phyloP scores from a whole-genome alignment of 768 basidiomycete species.

The Mycena sanguinolenta region DNA sequence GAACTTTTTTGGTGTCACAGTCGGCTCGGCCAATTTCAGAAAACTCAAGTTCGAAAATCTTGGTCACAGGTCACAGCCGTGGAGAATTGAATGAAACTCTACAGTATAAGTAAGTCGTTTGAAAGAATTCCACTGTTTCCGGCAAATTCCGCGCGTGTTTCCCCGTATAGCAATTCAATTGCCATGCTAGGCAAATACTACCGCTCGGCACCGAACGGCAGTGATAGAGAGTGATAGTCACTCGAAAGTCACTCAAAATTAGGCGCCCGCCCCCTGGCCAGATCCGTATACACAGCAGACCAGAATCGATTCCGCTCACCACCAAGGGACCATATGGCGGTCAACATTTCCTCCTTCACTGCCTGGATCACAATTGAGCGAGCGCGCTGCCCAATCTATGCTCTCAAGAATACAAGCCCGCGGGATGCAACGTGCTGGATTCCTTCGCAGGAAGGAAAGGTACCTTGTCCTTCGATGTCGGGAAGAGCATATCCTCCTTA shows the following conservation, averaged over 20 bases:
- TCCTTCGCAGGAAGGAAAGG: conserved; percentile 42
- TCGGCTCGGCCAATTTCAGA: too few relatives aligned
- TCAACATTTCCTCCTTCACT: conserved; percentile 29
- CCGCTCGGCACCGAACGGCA: too few relatives aligned
- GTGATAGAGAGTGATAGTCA: background rate
- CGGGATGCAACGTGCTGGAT: conserved; percentile 39
- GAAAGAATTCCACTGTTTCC: too few relatives aligned
- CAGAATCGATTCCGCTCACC: background rate
- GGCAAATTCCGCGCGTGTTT: too few relatives aligned
- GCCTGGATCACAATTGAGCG: conserved; percentile 42
- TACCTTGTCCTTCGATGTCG: background rate
- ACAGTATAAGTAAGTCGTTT: too few relatives aligned
- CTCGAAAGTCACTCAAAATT: background rate
- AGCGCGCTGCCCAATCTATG: conserved; percentile 29
- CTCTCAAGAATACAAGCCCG: conserved; percentile 8
- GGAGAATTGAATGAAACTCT: too few relatives aligned
- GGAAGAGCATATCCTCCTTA: background rate
- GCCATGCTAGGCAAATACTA: conserved; percentile 4
- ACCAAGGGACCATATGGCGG: conserved; percentile 14
- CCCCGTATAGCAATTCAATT: conserved; percentile 13
- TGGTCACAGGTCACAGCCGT: too few relatives aligned
- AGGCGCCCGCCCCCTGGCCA: background rate
- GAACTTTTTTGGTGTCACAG: too few relatives aligned
- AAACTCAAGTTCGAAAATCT: too few relatives aligned
- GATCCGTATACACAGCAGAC: conserved; percentile 5